phyloP scores from a whole-genome alignment of 1,139 yeast species.

The Suhomyces terraborum region DNA sequence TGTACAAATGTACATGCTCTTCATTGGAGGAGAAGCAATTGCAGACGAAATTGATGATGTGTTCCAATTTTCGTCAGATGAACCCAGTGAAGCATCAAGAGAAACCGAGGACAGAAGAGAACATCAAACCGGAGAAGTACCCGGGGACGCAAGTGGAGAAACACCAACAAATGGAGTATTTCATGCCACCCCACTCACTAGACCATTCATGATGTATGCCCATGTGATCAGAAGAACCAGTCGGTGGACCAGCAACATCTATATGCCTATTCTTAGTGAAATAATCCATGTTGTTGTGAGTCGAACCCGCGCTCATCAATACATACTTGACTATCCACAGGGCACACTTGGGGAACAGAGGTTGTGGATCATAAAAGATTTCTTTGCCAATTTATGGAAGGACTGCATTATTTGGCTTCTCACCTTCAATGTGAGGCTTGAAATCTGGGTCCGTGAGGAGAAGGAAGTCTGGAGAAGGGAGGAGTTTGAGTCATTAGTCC shows the following conservation, averaged over 20 bases:
- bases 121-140: too few species aligned
- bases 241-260: conserved; percentile 9
- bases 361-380: conserved; percentile 17
- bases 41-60: conserved; percentile 18
- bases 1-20: conserved; percentile 15
- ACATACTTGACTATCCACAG: conserved; percentile 16
- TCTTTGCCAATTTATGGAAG: conserved; percentile 22
- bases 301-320: conserved; percentile 31
- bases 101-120: background rate
- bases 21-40: conserved; percentile 14
- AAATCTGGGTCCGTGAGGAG: conserved; percentile 18
- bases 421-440: conserved; percentile 26
- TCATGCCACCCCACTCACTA: background rate
- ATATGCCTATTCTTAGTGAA: conserved; percentile 14
- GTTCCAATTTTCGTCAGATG: conserved; percentile 1
- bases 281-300: conserved; percentile 22
- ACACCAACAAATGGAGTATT: background rate
- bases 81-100: background rate
- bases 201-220: conserved; percentile 1
- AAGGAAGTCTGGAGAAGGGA: conserved; percentile 22
- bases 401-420: conserved; percentile 25
- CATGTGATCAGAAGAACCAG: conserved; percentile 14
- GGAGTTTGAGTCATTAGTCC: conserved; percentile 25
- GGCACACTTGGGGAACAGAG: conserved; percentile 15
- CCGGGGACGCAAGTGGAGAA: too few species aligned